Base-by-base conservation (phyloP, 176 grass and related monocot species). In the Saccharum officinarum region DNA sequence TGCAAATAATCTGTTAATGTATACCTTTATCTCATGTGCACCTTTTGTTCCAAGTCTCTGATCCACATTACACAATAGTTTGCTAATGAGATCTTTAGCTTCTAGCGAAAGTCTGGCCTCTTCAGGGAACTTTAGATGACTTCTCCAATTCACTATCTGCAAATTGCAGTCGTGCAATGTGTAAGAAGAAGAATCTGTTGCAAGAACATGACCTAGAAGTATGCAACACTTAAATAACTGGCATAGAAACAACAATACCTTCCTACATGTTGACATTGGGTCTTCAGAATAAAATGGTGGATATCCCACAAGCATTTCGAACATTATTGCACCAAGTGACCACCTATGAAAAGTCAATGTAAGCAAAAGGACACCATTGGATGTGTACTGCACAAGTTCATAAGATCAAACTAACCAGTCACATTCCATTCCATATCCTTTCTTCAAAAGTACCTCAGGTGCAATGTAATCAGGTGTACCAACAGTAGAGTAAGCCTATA, bases 401-500 rank as follows among this genome's bases (percentile, higher is more conserved):
- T 49, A 81, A 67, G 84, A 82, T 60, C 13, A 69, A 69, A 85
- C 82, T 84, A 73, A 95, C 96, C 93, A 98, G 81, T 98, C 96
- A 71, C 96, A 98, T 83, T 98, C 96, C 93, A 98, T 95, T 76
- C 91, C 96, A 84, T 98, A 95, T 89, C 96, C 96, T 84, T 98
- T 98, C 93, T 98, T 98, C 64, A 95, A 50, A 57, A 98, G 84
- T 80, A 98, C 93, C 87, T 98, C 96, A 4, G 96, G 96, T 70
- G 96, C 96, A 94, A 98, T 95, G 87, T 98, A 98, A 91, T 98
- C 96, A 86, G 96, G 93, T 45, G 96, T 98, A 42, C 96, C 96
- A 28, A 98, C 93, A 64, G 93, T 98, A 73, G 96, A 98, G 67
- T 93, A 98, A 75, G 95, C 95, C 95, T 98, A 78, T 4, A 61